Evolutionary conservation across 2,329 filamentous ascomycete species (phyloP), one percentile per base, ranked within the genome.

Genomic region (Aspergillus felis): DNA sequence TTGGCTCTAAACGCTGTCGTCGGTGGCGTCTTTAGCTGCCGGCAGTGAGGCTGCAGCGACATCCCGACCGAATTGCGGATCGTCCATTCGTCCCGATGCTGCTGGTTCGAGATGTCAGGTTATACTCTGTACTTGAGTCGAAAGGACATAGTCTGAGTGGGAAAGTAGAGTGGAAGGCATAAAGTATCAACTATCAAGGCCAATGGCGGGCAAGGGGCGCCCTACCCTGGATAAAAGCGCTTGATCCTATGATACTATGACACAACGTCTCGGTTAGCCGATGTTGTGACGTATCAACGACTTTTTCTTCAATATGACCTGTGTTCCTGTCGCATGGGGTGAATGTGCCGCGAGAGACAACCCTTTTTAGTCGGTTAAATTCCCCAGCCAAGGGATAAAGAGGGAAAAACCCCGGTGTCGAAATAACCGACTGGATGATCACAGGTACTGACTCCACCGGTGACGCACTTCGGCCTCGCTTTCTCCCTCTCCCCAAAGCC

Each of bases 341-440:
- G 5, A 35, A 35, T 6, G 12, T 14, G 29, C 29, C 6, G 1
- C 2, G 29, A 35, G 14, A 35, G 32, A 14, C 12, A 6, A 5
- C 28, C 10, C 10, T 29, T 14, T 38, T 14, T 38, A 17, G 14
- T 61, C 59, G 59, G 59, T 50, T 59, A 61, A 61, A 59, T 60
- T 57, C 50, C 28, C 38, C 57, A 51, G 46, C 14, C 28, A 9
- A 38, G 25, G 38, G 47, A 61, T 52, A 17, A 59, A 59, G 22
- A 53, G 44, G 58, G 54, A 56, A 60, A 58, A 59, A 54, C 49
- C 60, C 60, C 56, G 51, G 42, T 25, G 14, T 56, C 47, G 24
- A 61, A 63, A 59, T 5, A 63, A 57, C 61, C 61, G 59, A 61
- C 57, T 63, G 59, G 61, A 57, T 41, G 25, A 25, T 28, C 24